Evolutionary conservation across 2,329 filamentous ascomycete species (phyloP).

Genomic region (Aspergillus terreus): DNA sequence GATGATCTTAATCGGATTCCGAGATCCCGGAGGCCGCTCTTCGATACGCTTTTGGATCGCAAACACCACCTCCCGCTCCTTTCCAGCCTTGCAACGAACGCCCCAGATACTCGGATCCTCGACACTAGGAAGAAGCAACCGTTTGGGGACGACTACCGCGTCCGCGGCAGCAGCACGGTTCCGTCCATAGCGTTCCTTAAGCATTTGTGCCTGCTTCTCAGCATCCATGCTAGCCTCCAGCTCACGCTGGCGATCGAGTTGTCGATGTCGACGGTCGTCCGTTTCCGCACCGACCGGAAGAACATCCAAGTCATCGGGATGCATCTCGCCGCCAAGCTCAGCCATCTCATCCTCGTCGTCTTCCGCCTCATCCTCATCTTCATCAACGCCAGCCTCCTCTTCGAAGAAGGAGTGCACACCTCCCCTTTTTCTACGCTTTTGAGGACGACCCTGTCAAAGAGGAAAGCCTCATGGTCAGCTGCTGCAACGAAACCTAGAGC

Average conservation of each 20-base stretch:
- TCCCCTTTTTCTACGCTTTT: slow-evolving; percentile 73
- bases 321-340: slow-evolving; percentile 83
- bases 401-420: slow-evolving; percentile 86
- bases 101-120: slow-evolving; percentile 97
- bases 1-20: slow-evolving; percentile 78
- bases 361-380: slow-evolving; percentile 81
- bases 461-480: slow-evolving; percentile 12
- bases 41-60: slow-evolving; percentile 85
- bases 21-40: slow-evolving; percentile 67
- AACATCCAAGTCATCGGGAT: slow-evolving; percentile 84
- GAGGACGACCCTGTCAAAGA: slow-evolving; percentile 58
- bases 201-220: slow-evolving; percentile 83
- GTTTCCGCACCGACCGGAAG: slow-evolving; percentile 68
- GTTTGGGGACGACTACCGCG: slow-evolving; percentile 75
- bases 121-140: slow-evolving; percentile 83
- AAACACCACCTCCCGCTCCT: slow-evolving; percentile 87
- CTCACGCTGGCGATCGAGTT: slow-evolving; percentile 89
- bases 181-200: slow-evolving; percentile 84
- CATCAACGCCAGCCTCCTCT: slow-evolving; percentile 96
- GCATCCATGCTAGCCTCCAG: slow-evolving; percentile 84
- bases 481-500: neutral
- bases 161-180: slow-evolving; percentile 65
- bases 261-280: slow-evolving; percentile 88
- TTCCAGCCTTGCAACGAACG: slow-evolving; percentile 87
- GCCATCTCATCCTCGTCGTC: slow-evolving; percentile 85